A percentile compares a stretch with the other conserved stretches of the same genome.
Evolutionary conservation across 305 asterid species (phyloP).

Genomic region (Fraxinus sp.): DNA sequence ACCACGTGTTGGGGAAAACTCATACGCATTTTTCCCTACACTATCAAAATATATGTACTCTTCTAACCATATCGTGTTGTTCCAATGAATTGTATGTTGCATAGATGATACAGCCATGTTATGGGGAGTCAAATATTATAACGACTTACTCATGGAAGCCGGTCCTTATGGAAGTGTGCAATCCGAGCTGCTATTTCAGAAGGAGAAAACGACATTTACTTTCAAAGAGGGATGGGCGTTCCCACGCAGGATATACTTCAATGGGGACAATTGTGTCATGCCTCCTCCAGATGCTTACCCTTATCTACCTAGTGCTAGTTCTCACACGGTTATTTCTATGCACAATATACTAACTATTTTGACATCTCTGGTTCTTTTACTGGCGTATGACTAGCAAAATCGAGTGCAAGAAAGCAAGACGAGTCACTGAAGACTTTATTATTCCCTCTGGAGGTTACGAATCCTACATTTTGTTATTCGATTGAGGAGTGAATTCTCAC

Average conservation of each 20-base stretch:
- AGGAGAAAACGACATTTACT: constrained; percentile 42
- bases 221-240: constrained; percentile 63
- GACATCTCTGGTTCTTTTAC: constrained; percentile 21
- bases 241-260: constrained; percentile 51
- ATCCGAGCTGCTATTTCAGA: constrained; percentile 50
- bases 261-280: constrained; percentile 59
- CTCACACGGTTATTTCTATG: background rate
- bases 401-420: background rate
- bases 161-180: constrained; percentile 54
- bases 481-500: background rate
- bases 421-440: background rate
- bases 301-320: constrained; percentile 33
- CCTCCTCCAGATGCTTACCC: constrained; percentile 41
- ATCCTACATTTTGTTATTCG: background rate
- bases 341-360: constrained; percentile 1
- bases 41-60: background rate
- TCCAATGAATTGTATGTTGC: background rate
- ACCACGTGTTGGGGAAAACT: background rate
- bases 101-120: constrained; percentile 52
- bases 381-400: constrained; percentile 11
- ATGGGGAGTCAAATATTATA: constrained; percentile 36
- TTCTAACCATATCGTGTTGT: background rate
- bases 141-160: constrained; percentile 46
- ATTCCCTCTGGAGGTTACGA: background rate
- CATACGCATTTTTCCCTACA: background rate